phyloP scores from a whole-genome alignment of 345 rosid species.

The Brassica napus region DNA sequence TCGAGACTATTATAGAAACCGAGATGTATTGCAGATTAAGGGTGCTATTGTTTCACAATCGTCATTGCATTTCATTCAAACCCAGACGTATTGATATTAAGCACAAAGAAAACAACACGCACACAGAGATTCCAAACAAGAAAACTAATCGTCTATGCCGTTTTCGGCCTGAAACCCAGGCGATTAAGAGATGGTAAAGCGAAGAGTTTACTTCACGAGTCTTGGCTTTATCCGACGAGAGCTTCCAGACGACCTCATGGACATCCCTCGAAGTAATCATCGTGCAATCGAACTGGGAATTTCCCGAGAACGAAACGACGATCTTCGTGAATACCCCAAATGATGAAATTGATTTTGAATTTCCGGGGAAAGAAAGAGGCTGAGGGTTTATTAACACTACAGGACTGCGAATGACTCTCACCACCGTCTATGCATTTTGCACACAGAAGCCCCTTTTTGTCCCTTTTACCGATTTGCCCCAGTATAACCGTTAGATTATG shows the following conservation, averaged over 20 bases:
- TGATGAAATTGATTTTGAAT: constrained; percentile 18
- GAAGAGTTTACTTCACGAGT: constrained; percentile 57
- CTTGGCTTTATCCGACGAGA: constrained; percentile 91
- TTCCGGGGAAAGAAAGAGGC: background rate
- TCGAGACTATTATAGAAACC: background rate
- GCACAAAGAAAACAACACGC: background rate
- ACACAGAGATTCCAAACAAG: background rate
- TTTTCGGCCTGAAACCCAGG: constrained; percentile 30
- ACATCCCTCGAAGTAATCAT: constrained; percentile 72
- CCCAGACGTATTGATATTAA: background rate
- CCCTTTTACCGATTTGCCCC: background rate
- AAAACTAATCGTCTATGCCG: background rate
- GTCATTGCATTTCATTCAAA: background rate
- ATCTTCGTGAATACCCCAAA: background rate
- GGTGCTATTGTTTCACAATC: background rate
- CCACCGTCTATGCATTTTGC: constrained; percentile 3
- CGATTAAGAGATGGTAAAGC: background rate
- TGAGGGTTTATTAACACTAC: constrained; percentile 31
- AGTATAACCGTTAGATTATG: background rate
- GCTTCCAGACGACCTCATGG: constrained; percentile 79
- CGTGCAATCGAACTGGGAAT: background rate
- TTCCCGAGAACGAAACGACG: constrained; percentile 10
- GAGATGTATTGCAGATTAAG: background rate
- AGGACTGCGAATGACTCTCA: constrained; percentile 1
- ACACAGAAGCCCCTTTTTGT: background rate